Evolutionary conservation across 2,329 filamentous ascomycete species (phyloP), one percentile per base, ranked within the genome.

Genomic region (Xylariaceae sp.): DNA sequence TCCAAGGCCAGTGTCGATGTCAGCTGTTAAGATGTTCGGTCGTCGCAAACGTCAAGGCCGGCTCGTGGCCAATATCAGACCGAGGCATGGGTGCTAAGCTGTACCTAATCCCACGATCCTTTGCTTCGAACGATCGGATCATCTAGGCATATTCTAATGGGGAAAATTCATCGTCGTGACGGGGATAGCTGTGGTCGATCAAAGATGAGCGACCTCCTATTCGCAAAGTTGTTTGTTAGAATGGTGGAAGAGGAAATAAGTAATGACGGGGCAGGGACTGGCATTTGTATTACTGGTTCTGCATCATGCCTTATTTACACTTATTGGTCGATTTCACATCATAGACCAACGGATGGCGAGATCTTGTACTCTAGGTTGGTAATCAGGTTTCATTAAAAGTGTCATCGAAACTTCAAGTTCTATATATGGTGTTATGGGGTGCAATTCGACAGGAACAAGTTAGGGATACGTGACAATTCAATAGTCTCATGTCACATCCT

Each of bases 1-100:
- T 96, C 95, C 58, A 96, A 95, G 83, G 90, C 89, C 34, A 79
- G 78, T 59, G 78, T 86, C 68, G 84, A 87, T 70, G 83, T 82
- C 68, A 74, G 67, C 60, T 92, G 89, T 78, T 86, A 86, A 79
- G 62, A 51, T 39, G 16, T 37, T 33, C 11, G n/a, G 39, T n/a
- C 19, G n/a, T 21, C 7, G 6, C 29, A 34, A 12, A 45, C 33
- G 37, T 16, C 9, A 8, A 37, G 48, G 26, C 59, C 37, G 17
- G 39, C 36, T 51, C 34, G 36, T 52, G 45, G 8, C 44, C 49
- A 33, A 31, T 31, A 45, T 48, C 31, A 21, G 29, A 54, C 24
- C 31, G 48, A 50, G 48, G 53, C 39, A 60, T 51, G 45, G 57
- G 61, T 58, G 62, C 47, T 60, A 65, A 66, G 56, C 8, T 63